Percentiles rank a stretch among this genome's conserved stretches.
phyloP scores from a whole-genome alignment of 768 basidiomycete species.

The Trametes maxima region DNA sequence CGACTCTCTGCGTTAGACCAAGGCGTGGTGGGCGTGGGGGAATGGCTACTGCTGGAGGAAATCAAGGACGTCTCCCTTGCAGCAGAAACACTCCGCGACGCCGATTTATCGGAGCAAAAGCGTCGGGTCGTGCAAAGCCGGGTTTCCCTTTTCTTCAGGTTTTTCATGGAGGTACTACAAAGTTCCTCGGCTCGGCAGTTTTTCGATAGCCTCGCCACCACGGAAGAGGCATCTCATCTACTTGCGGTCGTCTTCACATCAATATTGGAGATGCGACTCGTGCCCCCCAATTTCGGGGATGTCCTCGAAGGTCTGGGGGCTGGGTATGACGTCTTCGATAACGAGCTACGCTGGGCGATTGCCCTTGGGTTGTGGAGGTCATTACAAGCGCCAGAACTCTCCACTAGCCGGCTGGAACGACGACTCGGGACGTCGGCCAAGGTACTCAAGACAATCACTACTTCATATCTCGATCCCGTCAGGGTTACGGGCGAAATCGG shows the following conservation, averaged over 20 bases:
- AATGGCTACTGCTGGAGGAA: constrained; percentile 72
- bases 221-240: constrained; percentile 44
- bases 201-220: constrained; percentile 42
- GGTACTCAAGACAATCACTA: constrained; percentile 16
- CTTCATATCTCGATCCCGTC: constrained; percentile 14
- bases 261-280: constrained; percentile 51
- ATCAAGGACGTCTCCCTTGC: constrained; percentile 50
- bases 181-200: constrained; percentile 49
- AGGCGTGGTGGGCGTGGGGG: constrained; percentile 57
- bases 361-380: constrained; percentile 33
- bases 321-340: constrained; percentile 27
- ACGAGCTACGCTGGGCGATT: constrained; percentile 38
- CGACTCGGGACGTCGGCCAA: constrained; percentile 6
- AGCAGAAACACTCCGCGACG: constrained; percentile 40
- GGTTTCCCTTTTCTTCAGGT: constrained; percentile 49
- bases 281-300: constrained; percentile 46
- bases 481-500: constrained; percentile 13
- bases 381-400: constrained; percentile 26
- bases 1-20: constrained; percentile 60
- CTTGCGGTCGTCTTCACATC: constrained; percentile 47
- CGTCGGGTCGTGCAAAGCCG: constrained; percentile 49
- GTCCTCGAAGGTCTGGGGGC: constrained; percentile 39
- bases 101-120: constrained; percentile 36
- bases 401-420: constrained; percentile 6
- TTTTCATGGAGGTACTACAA: constrained; percentile 49